Conservation (phyloP, 2,329 filamentous ascomycete species). For the Hyphodiscus sp. region DNA sequence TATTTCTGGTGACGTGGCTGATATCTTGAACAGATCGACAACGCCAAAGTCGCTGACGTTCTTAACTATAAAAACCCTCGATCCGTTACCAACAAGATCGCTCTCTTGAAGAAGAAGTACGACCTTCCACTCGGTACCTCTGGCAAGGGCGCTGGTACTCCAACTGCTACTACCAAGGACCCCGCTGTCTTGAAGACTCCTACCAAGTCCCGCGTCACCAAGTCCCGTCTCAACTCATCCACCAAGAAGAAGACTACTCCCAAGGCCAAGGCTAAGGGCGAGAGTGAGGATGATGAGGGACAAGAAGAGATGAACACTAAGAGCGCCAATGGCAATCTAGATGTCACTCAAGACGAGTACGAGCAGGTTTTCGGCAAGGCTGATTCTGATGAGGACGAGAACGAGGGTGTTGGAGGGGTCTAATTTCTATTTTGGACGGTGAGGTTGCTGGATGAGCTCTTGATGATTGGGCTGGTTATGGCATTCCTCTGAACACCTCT, state of each 20-base stretch:
- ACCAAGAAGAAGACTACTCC: not conserved
- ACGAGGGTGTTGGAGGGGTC: not conserved
- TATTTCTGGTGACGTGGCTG: not conserved
- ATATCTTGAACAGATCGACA: not conserved
- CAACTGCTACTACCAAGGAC: not conserved
- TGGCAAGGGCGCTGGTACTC: not conserved
- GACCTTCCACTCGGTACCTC: not conserved
- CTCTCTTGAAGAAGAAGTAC: not conserved
- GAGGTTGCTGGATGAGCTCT: not conserved
- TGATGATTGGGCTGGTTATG: not conserved
- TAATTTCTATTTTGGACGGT: not conserved
- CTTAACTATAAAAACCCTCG: not conserved
- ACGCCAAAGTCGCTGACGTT: not conserved
- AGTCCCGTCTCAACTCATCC: not conserved
- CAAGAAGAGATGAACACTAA: not conserved
- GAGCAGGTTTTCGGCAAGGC: not conserved
- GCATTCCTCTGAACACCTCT: not conserved
- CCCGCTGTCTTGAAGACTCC: not conserved
- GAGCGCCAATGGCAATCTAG: not conserved
- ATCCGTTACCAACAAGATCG: not conserved
- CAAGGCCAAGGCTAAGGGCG: conserved; percentile 11
- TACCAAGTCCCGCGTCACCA: not conserved
- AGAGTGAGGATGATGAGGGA: not conserved
- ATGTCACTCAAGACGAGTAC: not conserved
- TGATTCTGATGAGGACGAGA: conserved; percentile 3